Percentiles rank a stretch among this genome's conserved stretches.
Evolutionary conservation across 441 rosid genomes (phyloP).

Genomic region (Euphorbia celastroides): DNA sequence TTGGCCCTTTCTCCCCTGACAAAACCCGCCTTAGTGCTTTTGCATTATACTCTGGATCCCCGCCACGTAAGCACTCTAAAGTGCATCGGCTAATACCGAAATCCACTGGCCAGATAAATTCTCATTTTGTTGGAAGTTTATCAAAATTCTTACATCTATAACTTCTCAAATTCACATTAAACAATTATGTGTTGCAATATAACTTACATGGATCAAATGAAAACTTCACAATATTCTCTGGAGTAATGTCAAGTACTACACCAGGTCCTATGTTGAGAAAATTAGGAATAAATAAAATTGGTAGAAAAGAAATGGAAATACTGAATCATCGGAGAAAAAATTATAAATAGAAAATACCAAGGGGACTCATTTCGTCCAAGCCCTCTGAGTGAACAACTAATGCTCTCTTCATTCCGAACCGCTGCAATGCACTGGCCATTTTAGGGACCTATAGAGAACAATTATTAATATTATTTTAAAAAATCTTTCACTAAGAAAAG

Average conservation of each 20-base stretch:
- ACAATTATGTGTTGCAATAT: not conserved
- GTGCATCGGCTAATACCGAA: constrained; percentile 90
- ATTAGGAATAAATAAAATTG: constrained; percentile 4
- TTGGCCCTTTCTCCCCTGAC: constrained; percentile 71
- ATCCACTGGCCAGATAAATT: constrained; percentile 54
- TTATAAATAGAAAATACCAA: constrained; percentile 41
- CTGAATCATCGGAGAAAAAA: not conserved
- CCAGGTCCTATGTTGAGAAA: constrained; percentile 56
- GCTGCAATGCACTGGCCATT: constrained; percentile 90
- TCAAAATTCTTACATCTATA: not conserved
- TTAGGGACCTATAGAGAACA: constrained; percentile 56
- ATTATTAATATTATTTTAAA: constrained; percentile 5
- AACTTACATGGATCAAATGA: constrained; percentile 86
- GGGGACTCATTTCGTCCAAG: constrained; percentile 94
- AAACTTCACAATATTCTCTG: constrained; percentile 63
- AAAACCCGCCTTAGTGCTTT: constrained; percentile 52
- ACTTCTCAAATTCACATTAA: not conserved
- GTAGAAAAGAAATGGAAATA: not conserved
- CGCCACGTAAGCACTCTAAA: constrained; percentile 68
- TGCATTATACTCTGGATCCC: constrained; percentile 72
- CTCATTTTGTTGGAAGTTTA: constrained; percentile 11
- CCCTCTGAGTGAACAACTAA: constrained; percentile 95
- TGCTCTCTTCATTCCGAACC: constrained; percentile 86
- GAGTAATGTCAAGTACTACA: constrained; percentile 53
- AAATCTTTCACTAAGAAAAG: not conserved